Base-by-base conservation (phyloP, 2,329 filamentous ascomycete species). In the Raffaelea albimanens region DNA sequence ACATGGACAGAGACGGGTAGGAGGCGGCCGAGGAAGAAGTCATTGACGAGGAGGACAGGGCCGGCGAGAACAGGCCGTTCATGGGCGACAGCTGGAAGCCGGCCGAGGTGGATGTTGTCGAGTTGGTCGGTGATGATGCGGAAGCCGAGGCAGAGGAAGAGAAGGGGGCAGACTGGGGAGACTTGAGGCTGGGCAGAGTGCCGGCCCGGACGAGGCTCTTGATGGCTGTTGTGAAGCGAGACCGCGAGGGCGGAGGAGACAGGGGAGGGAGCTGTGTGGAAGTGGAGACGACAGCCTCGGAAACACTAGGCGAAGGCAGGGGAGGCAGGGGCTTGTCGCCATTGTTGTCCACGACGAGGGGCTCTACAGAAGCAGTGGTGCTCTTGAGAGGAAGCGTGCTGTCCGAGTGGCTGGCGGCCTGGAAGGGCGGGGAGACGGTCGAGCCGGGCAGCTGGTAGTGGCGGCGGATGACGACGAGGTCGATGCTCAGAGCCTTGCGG, bases 401-500 rank as follows among this genome's bases (percentile, higher is more conserved):
- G 34, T 25, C 3, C 14, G 9, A 3, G 19, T 40, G 5, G 25
- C 3, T 7, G 7, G 7, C 25, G 25, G 25, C 25, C 25, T n/a
- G n/a, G n/a, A 29, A 7, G 25, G 25, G 25, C 25, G 25, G 25
- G 7, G 25, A 29, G 7, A 29, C 25, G 25, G 25, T 13, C 25
- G 25, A 29, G 25, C 25, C 25, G 25, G 73, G 74, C 8, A 80
- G 62, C 56, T 80, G 73, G 54, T 76, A 74, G 49, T 79, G 75
- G 41, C 72, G 70, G 36, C 73, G 69, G 40, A 79, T 68, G 20
- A 80, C 71, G 39, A 82, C 68, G 34, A 83, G 70, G 18, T 75
- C 79, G 45, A 82, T 64, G 56, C 77, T 71, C 2, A 80, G 61
- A 9, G 65, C 65, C 58, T 79, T 81, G 45, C 69, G 68, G 13